Base-by-base conservation (phyloP, 2,329 filamentous ascomycete genomes). In the Cadophora sp. region DNA sequence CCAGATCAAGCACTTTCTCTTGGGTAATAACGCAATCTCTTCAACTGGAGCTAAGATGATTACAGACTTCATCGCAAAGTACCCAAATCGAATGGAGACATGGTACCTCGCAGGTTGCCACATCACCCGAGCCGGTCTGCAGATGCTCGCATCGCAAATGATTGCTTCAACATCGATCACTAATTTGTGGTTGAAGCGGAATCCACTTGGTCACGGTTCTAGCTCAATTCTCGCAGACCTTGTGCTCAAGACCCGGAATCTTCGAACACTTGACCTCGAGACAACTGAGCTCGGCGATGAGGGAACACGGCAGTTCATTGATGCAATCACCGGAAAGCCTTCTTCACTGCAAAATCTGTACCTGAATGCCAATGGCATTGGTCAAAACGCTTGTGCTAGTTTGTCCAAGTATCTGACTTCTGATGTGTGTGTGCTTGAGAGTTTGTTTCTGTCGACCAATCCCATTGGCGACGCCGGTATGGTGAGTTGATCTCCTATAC, bases 31-130 rank as follows among this genome's bases (percentile, higher is more conserved):
- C 14, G 51, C 27, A 3, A 34, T 55, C 51, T 55, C 51, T n/a
- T 55, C 51, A 22, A 55, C 51, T 9, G 51, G 51, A 4, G 51
- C 51, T 14, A 55, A 55, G 27, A 34, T 34, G 27, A 55, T 55
- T 22, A 16, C 51, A 29, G 51, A 55, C 27, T 55, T 55, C 51
- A 55, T 55, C 14, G 51, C 51, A 6, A 55, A 55, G 27, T 31
- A 55, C 51, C 51, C 51, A 31, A 55, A 55, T 31, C 51, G 51
- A 29, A 55, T 55, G 51, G 9, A 86, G 74, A 86, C 84, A 37
- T 87, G 84, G 84, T 86, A 86, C 72, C 79, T 87, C 37, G 84
- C 84, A 4, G 85, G 85, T 5, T 86, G 86, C 71, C 85, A 83
- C 74, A 85, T 87, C 69, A 81, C 85, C 61, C 76, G 77, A 2